These are phyloP conservation scores for Nannizzia gypsea DNA, from an alignment of 2,329 filamentous ascomycete species.

Conservation along the genomic window DNA sequence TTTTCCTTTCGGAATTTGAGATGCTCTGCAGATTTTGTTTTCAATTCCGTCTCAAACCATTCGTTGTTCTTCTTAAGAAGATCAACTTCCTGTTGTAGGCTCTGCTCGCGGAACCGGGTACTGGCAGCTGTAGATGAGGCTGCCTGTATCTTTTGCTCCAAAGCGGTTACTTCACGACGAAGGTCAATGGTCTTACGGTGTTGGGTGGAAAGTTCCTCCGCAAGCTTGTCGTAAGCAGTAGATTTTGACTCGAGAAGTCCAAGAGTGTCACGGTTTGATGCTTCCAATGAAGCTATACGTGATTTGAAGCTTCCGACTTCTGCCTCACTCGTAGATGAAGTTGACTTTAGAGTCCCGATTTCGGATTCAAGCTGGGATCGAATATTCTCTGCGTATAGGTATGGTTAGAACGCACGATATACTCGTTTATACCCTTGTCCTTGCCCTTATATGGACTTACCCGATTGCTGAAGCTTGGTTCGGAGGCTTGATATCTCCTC, in stretches of 20 bases:
- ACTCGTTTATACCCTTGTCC: not conserved
- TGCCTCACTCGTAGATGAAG: constrained; percentile 53
- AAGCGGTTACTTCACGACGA: constrained; percentile 64
- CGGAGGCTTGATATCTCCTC: constrained; percentile 73
- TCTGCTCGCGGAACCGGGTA: constrained; percentile 82
- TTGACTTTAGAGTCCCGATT: constrained; percentile 64
- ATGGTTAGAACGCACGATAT: constrained; percentile 5
- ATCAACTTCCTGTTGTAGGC: constrained; percentile 79
- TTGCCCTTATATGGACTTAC: constrained; percentile 37
- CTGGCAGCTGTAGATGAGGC: constrained; percentile 68
- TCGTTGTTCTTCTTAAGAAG: constrained; percentile 81
- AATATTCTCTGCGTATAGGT: constrained; percentile 50
- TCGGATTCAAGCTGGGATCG: constrained; percentile 69
- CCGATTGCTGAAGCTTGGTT: constrained; percentile 69
- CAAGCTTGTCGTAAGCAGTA: constrained; percentile 69
- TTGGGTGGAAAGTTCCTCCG: constrained; percentile 74
- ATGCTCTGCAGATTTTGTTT: constrained; percentile 76
- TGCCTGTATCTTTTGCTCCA: constrained; percentile 75
- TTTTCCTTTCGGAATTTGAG: constrained; percentile 92
- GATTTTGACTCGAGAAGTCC: constrained; percentile 84
- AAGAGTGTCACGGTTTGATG: constrained; percentile 82
- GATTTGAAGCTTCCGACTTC: constrained; percentile 64
- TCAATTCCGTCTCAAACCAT: constrained; percentile 84
- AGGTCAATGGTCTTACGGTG: constrained; percentile 80
- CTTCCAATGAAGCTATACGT: constrained; percentile 75